Conservation (phyloP, 805 yeast genomes). For the Candida gorgasii region DNA sequence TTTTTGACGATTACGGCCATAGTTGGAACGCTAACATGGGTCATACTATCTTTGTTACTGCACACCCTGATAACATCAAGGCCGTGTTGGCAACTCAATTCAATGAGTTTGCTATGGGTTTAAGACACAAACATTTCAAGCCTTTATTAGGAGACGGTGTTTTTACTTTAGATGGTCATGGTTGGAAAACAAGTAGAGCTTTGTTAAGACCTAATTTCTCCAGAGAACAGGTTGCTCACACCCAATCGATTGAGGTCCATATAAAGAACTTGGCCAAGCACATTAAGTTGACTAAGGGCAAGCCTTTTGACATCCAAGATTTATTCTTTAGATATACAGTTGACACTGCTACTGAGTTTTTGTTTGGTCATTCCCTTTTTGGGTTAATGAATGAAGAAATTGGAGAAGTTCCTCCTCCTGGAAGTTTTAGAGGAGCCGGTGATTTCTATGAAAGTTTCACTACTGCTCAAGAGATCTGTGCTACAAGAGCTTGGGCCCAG, state of each 20-base stretch:
- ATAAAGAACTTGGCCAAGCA: slow-evolving; percentile 25
- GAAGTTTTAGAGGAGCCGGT: slow-evolving; percentile 14
- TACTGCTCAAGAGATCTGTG: slow-evolving; percentile 31
- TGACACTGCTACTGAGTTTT: slow-evolving; percentile 40
- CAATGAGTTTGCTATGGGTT: slow-evolving; percentile 32
- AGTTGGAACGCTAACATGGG: slow-evolving; percentile 23
- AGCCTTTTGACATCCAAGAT: slow-evolving; percentile 31
- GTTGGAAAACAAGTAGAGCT: slow-evolving; percentile 38
- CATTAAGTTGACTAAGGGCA: slow-evolving; percentile 22
- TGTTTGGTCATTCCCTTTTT: slow-evolving; percentile 36
- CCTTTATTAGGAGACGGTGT: slow-evolving; percentile 38
- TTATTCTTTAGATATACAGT: slow-evolving; percentile 33
- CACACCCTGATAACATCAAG: slow-evolving; percentile 35
- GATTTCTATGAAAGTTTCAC: slow-evolving; percentile 31
- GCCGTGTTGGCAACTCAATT: slow-evolving; percentile 37
- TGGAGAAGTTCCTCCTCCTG: slow-evolving; percentile 28
- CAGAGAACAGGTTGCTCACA: slow-evolving; percentile 34
- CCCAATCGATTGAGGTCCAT: slow-evolving; percentile 29
- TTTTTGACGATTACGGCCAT: slow-evolving; percentile 15
- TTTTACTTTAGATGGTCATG: slow-evolving; percentile 35
- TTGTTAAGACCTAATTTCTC: slow-evolving; percentile 37
- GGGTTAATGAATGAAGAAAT: slow-evolving; percentile 29
- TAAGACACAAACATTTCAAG: slow-evolving; percentile 28
- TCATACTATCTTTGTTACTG: slow-evolving; percentile 23
- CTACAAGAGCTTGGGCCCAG: slow-evolving; percentile 34